A percentile compares a stretch with the other conserved stretches of the same genome.
Conservation (phyloP, 179 eudicot species). For the Spinacia oleracea region DNA sequence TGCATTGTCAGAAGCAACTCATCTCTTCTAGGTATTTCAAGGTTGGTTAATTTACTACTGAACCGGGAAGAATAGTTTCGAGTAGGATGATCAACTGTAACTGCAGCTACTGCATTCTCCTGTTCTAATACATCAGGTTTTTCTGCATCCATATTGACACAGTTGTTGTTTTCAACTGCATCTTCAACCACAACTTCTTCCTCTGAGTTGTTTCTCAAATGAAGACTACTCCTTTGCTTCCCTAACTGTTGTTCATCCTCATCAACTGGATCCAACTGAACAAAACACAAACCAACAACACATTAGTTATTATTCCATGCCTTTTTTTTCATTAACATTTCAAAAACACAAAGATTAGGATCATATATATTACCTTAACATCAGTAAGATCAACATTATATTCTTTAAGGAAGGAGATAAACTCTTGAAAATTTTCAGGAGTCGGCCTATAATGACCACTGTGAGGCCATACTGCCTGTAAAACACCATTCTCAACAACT, state of each 20-base stretch:
- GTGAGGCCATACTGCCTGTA: conserved; percentile 99
- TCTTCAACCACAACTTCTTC: conserved; percentile 50
- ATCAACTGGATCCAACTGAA: conserved; percentile 74
- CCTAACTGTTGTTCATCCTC: conserved; percentile 57
- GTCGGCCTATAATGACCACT: conserved; percentile 96
- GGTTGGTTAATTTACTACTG: conserved; percentile 37
- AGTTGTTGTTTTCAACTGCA: conserved; percentile 36
- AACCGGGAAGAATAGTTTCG: conserved; percentile 24
- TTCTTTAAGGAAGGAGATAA: conserved; percentile 64
- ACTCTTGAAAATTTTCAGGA: conserved; percentile 83
- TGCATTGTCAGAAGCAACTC: conserved; percentile 37
- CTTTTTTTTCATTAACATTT: background rate
- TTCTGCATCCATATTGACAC: conserved; percentile 25
- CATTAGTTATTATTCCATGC: background rate
- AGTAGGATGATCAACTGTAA: conserved; percentile 15
- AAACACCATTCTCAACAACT: conserved; percentile 75
- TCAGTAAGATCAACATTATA: conserved; percentile 68
- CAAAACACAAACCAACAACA: conserved; percentile 1
- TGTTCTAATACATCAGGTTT: conserved; percentile 26
- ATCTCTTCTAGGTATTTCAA: conserved; percentile 53
- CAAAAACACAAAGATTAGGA: background rate
- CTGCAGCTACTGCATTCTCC: conserved; percentile 21
- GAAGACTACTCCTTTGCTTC: conserved; percentile 43
- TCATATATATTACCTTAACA: conserved; percentile 60
- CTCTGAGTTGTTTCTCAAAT: conserved; percentile 64